phyloP scores from a whole-genome alignment of 768 basidiomycete species.

The Suillus alpinus region DNA sequence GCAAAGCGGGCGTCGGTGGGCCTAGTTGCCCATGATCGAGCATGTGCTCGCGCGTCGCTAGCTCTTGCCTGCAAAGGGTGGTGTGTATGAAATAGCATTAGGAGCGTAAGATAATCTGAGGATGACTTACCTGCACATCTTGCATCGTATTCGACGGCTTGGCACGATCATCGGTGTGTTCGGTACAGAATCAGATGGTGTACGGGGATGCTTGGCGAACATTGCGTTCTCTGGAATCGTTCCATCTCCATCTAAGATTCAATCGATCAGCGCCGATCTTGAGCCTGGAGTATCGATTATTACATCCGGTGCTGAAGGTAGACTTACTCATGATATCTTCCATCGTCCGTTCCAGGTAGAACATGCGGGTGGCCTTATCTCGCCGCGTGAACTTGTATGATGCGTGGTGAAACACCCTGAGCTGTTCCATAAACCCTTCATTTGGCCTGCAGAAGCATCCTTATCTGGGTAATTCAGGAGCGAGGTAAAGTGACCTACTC shows the following conservation, averaged over 20 bases:
- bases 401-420: conserved; percentile 75
- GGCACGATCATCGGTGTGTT: conserved; percentile 54
- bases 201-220: conserved; percentile 72
- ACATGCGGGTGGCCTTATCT: conserved; percentile 74
- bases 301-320: conserved; percentile 1
- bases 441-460: conserved; percentile 63
- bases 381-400: conserved; percentile 63
- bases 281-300: not conserved
- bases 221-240: conserved; percentile 61
- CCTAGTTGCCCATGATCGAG: conserved; percentile 83
- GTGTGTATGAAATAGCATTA: not conserved
- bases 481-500: conserved; percentile 48
- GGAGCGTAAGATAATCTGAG: not conserved
- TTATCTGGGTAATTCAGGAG: not conserved
- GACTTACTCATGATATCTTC: conserved; percentile 77
- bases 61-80: conserved; percentile 55
- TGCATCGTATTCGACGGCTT: conserved; percentile 77
- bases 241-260: conserved; percentile 67
- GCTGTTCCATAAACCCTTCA: conserved; percentile 74
- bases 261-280: conserved; percentile 5
- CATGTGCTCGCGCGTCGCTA: conserved; percentile 93
- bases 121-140: conserved; percentile 74
- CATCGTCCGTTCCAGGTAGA: conserved; percentile 75
- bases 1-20: conserved; percentile 55
- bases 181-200: conserved; percentile 59